Conservation (phyloP, 108 stramenopile genomes). For the Skeletonema costatum region DNA sequence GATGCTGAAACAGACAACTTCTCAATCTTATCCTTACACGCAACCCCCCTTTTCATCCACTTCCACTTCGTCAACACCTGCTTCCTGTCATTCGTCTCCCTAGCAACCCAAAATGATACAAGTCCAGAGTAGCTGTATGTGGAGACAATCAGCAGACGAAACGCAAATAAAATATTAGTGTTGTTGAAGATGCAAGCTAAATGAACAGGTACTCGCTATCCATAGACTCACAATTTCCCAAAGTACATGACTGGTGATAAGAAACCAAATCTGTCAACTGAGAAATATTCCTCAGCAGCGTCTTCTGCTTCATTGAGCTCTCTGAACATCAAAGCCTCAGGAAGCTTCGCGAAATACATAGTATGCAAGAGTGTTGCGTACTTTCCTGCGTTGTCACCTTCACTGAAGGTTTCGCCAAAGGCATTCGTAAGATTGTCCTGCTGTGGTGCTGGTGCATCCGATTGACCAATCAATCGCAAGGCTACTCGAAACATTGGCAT, state of each 20-base stretch:
- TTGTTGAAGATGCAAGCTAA: background rate
- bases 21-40: background rate
- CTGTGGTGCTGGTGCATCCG: background rate
- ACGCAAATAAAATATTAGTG: background rate
- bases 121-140: background rate
- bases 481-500: background rate
- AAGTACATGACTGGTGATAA: background rate
- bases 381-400: background rate
- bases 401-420: background rate
- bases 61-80: background rate
- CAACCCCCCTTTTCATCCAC: background rate
- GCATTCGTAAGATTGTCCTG: background rate
- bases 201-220: background rate
- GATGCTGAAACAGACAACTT: background rate
- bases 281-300: background rate
- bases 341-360: too few species aligned
- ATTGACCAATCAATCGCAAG: background rate
- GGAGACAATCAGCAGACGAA: background rate
- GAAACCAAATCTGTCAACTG: background rate
- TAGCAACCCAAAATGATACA: background rate
- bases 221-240: background rate
- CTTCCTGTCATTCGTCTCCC: background rate
- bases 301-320: background rate
- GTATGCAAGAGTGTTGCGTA: too few species aligned
- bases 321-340: background rate